Conservation (phyloP, 1,284 basidiomycete species). For the Sphaerobolus stellatus region DNA sequence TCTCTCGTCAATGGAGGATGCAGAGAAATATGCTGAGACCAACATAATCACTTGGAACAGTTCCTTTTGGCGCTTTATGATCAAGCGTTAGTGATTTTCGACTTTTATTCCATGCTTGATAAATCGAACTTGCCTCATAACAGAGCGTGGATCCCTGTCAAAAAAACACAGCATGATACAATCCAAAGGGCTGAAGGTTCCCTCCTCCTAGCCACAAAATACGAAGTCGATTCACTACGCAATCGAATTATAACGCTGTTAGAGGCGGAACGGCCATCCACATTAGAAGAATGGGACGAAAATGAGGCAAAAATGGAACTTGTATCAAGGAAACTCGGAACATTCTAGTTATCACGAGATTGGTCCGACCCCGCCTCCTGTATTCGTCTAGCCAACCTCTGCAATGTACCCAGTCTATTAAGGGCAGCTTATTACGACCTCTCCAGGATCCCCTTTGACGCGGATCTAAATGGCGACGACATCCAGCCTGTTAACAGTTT, state of each 20-base stretch:
- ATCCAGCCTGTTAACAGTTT: too few relatives aligned
- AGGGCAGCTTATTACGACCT: constrained; percentile 43
- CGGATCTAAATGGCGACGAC: too few relatives aligned
- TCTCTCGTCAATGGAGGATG: neutral
- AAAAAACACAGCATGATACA: constrained; percentile 33
- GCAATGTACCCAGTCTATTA: constrained; percentile 14
- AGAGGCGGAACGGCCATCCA: constrained; percentile 17
- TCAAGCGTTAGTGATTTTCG: neutral
- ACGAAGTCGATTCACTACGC: constrained; percentile 14
- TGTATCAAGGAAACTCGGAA: too few relatives aligned
- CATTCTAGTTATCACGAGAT: too few relatives aligned
- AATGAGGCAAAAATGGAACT: constrained; percentile 28
- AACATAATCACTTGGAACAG: constrained; percentile 7
- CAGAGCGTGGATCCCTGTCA: neutral
- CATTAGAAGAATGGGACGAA: constrained; percentile 19
- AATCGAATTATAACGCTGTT: constrained; percentile 15
- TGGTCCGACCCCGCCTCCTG: constrained; percentile 31
- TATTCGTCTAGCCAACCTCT: constrained; percentile 16
- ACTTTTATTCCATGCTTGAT: neutral
- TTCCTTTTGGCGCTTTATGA: constrained; percentile 14
- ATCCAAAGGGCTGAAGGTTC: constrained; percentile 21
- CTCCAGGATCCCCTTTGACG: neutral
- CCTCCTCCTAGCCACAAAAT: constrained; percentile 17
- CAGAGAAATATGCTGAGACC: neutral
- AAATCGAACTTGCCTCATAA: neutral